Evolutionary conservation across 116 monocot species (phyloP).

Genomic region (Cymodocea nodosa): DNA sequence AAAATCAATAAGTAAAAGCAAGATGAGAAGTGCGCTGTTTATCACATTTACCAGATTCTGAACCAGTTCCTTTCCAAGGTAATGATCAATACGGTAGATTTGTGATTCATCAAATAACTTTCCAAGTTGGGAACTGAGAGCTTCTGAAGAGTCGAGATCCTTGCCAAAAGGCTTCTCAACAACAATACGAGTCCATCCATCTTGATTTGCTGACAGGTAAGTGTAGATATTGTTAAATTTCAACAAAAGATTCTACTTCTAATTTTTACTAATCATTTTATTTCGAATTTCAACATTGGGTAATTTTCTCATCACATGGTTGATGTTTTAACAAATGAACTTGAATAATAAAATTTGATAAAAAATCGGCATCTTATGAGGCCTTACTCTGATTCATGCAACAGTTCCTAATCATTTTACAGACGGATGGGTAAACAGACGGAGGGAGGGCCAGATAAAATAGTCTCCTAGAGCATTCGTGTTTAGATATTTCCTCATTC

Average conservation of each 20-base stretch:
- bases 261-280: background rate
- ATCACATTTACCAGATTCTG: slow-evolving; percentile 70
- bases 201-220: slow-evolving; percentile 42
- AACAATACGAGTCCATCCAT: slow-evolving; percentile 90
- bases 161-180: slow-evolving; percentile 98
- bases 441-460: slow-evolving; percentile 97
- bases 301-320: background rate
- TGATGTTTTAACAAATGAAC: background rate
- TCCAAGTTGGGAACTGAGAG: slow-evolving; percentile 78
- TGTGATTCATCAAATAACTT: slow-evolving; percentile 91
- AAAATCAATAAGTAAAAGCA: background rate
- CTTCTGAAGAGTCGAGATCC: slow-evolving; percentile 75
- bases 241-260: too few relatives aligned
- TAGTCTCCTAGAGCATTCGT: slow-evolving; percentile 75
- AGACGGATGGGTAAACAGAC: slow-evolving; percentile 91
- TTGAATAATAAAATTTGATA: background rate
- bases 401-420: slow-evolving; percentile 76
- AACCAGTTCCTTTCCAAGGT: slow-evolving; percentile 92
- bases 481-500: slow-evolving; percentile 70
- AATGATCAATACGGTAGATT: slow-evolving; percentile 90
- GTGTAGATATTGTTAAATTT: background rate
- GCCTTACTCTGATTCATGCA: slow-evolving; percentile 88
- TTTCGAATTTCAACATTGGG: background rate
- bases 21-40: background rate
- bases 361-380: background rate